phyloP scores from a whole-genome alignment of 106 monocot species.

The Apostasia ramifera region DNA sequence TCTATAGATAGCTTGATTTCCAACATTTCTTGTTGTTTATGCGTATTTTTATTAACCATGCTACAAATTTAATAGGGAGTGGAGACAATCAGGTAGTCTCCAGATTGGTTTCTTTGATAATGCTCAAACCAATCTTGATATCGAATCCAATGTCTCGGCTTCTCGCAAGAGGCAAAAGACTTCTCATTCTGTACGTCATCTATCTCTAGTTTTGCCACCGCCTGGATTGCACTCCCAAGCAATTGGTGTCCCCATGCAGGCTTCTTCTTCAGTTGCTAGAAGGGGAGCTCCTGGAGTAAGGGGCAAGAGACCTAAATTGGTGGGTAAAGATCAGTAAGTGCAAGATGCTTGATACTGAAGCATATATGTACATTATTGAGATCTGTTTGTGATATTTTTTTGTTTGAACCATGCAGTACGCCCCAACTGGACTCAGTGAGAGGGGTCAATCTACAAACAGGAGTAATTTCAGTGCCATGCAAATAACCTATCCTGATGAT shows the following conservation, averaged over 20 bases:
- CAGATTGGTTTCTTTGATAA: constrained; percentile 47
- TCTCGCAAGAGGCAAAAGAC: constrained; percentile 85
- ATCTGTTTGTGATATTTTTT: background rate
- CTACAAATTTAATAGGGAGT: constrained; percentile 44
- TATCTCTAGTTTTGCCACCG: constrained; percentile 48
- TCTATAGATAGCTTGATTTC: constrained; percentile 12
- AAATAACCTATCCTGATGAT: constrained; percentile 23
- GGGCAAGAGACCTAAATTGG: constrained; percentile 80
- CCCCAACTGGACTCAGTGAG: constrained; percentile 35
- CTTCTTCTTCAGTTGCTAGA: constrained; percentile 61
- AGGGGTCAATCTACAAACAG: constrained; percentile 30
- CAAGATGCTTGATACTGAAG: background rate
- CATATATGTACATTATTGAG: background rate
- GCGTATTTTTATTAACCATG: constrained; percentile 1
- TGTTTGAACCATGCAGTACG: constrained; percentile 17
- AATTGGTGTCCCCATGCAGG: constrained; percentile 39
- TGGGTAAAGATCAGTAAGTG: constrained; percentile 16
- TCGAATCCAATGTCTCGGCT: constrained; percentile 49
- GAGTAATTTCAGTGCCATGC: constrained; percentile 21
- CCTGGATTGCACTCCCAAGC: constrained; percentile 44
- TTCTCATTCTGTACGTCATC: constrained; percentile 52
- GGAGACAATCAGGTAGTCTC: constrained; percentile 59
- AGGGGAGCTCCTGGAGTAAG: constrained; percentile 44
- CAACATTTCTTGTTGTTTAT: background rate
- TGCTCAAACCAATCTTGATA: constrained; percentile 53